Evolutionary conservation across 345 rosid species (phyloP).

Genomic region (Noccaea caerulescens): DNA sequence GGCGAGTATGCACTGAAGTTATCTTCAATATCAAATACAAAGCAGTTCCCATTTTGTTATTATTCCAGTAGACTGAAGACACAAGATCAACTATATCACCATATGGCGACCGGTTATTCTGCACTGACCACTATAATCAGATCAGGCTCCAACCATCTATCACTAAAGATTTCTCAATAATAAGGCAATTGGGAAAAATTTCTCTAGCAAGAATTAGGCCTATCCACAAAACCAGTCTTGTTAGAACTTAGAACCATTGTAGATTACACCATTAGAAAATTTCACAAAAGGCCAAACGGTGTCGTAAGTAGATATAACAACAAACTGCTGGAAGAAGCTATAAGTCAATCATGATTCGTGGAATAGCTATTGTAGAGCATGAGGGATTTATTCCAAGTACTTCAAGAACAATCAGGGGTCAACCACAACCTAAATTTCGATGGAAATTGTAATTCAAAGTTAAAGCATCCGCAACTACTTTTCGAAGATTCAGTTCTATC

Average conservation of each 20-base stretch:
- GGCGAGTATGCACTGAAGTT: slow-evolving; percentile 1
- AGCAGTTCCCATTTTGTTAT: background rate
- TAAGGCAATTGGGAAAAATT: too few relatives aligned
- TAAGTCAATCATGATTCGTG: background rate
- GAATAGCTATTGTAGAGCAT: background rate
- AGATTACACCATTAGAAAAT: background rate
- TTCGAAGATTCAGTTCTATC: background rate
- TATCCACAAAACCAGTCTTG: background rate
- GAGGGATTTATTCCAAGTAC: background rate
- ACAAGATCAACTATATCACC: background rate
- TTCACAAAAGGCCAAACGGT: background rate
- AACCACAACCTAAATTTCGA: slow-evolving; percentile 6
- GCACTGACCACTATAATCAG: background rate
- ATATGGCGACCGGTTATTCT: background rate
- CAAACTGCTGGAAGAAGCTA: slow-evolving; percentile 15
- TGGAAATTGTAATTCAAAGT: background rate
- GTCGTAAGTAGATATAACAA: background rate
- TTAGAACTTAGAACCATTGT: background rate
- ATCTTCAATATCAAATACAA: slow-evolving; percentile 1
- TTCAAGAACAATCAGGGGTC: slow-evolving; percentile 12
- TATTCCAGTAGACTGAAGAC: slow-evolving; percentile 5
- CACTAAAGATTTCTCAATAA: too few relatives aligned
- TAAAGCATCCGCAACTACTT: background rate
- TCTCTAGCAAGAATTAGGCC: background rate
- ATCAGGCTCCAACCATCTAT: slow-evolving; percentile 4